Evolutionary conservation across 805 yeast species (phyloP), one percentile per base, ranked within the genome.

Genomic region (Spathaspora arborariae): DNA sequence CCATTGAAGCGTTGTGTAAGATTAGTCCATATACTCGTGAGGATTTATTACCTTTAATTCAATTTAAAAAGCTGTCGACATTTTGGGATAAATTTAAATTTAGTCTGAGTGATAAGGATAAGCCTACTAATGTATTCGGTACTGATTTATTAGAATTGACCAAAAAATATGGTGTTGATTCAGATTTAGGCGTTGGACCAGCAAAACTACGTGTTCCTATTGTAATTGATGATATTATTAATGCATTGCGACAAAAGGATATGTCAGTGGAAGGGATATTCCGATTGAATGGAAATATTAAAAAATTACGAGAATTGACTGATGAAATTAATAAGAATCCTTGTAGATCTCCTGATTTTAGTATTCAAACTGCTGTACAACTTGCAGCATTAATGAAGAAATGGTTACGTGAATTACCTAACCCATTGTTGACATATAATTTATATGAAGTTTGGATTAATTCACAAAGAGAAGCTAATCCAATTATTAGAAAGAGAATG

Each of bases 181-280:
- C 96, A 1, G 88, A 85, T 41, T 72, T 85, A 20, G 96, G 96
- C 2, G 85, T 85, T 41, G 96, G 96, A 0, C 90, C 96, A 0
- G 72, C 82, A 1, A 82, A 82, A 53, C 75, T 94, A 38, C 76
- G 82, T 33, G 85, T 94, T 37, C 99, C 99, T 0, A 76, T 88
- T 41, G 72, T 94, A 34, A 75, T 94, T 38, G 98, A 92, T 57
- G 98, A 94, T 57, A 70, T 91, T 15, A 81, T 94, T 30, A 78
- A 81, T 24, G 87, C 96, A 0, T 78, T 94, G 72, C 79, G 88
- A 45, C 92, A 85, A 49, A 89, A 88, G 74, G 98, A 94, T 65
- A 81, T 92, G 85, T 88, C 97, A 2, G 90, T 84, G 24, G 99
- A 94, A 65, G 99, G 99, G 49, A 85, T 94, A 4, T 94, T 94